A percentile compares a stretch with the other conserved stretches of the same genome.
These are phyloP conservation scores for Starmera stellimalicola DNA, from an alignment of 1,139 yeast species.

Conservation along the genomic window DNA sequence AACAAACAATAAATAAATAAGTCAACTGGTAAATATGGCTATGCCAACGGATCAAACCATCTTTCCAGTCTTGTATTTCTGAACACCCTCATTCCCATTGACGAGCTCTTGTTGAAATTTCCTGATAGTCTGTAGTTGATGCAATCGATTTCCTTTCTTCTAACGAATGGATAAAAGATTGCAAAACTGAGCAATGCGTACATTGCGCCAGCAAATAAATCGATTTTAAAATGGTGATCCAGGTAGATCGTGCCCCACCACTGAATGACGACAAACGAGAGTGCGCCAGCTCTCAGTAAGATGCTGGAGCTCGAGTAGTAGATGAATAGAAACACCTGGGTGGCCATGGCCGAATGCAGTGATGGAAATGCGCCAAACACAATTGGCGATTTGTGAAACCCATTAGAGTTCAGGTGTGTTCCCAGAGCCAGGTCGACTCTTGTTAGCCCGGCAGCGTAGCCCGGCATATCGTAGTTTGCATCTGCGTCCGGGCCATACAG, in stretches of 20 bases:
- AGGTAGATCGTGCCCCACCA: conserved; percentile 73
- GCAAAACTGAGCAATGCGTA: conserved; percentile 40
- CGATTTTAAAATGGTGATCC: conserved; percentile 65
- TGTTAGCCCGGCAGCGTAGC: conserved; percentile 62
- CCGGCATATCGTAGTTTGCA: conserved; percentile 52
- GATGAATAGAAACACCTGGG: conserved; percentile 38
- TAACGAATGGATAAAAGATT: conserved; percentile 24
- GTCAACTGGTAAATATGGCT: no score
- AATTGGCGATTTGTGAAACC: conserved; percentile 58
- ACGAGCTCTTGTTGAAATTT: conserved; percentile 29
- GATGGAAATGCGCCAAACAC: conserved; percentile 69
- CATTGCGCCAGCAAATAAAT: conserved; percentile 41
- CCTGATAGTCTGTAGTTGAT: conserved; percentile 24
- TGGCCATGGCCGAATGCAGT: conserved; percentile 56
- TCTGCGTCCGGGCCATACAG: conserved; percentile 43
- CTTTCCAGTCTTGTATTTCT: conserved; percentile 29
- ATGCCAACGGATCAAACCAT: conserved; percentile 40
- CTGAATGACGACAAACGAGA: conserved; percentile 39
- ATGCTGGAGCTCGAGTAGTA: conserved; percentile 32
- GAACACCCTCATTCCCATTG: conserved; percentile 55
- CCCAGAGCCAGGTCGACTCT: conserved; percentile 57
- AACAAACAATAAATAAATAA: no score
- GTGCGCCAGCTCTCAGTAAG: conserved; percentile 26
- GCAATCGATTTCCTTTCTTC: conserved; percentile 21
- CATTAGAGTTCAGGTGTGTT: conserved; percentile 49